Evolutionary conservation across 495 filamentous ascomycete genomes (phyloP), one percentile per base, ranked within the genome.

Genomic region (Neurospora sublineolata): DNA sequence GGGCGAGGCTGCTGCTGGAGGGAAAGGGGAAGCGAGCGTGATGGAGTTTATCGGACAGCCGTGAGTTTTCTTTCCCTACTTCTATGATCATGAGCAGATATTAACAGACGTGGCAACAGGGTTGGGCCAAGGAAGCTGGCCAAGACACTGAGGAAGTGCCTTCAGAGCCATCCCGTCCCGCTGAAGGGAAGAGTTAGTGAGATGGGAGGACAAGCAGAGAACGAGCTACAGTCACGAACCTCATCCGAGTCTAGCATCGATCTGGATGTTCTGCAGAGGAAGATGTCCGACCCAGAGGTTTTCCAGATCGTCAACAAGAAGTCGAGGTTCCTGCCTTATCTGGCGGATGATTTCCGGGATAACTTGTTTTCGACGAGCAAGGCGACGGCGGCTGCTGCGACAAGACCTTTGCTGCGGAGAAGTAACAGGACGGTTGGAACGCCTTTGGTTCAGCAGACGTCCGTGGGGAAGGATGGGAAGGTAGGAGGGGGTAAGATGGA

Each of bases 61-160:
- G 81, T 80, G 70, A 76, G 71, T 74, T 12, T 18, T 38, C 37
- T 37, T 20, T 42, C 44, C 39, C n/a, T 37, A 7, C 20, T 36
- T 68, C n/a, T 39, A 33, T 64, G 23, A 0, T 5, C 1, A 18
- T 18, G 27, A 18, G 14, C 52, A 36, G 27, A 64, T 64, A 36
- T 27, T 64, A 8, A 64, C 75, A 76, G 69, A 77, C 52, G 37
- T 40, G 18, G 2, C 39, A 38, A 12, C 64, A 83, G 81, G 16
- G 76, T 77, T 71, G 90, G 89, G 1, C 89, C 89, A 18, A 85
- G 90, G 72, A 92, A 91, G 74, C 75, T 91, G 38, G 88, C 87
- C 10, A 89, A 87, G 79, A 85, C 79, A 73, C 84, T 82, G 52
- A 64, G 52, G 14, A 64, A 64, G 52, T 64, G 52, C 6, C 27